Percentiles rank a stretch among this genome's conserved stretches.
Evolutionary conservation across 169 alveolate species (phyloP).

Genomic region (Plasmodium gaboni): DNA sequence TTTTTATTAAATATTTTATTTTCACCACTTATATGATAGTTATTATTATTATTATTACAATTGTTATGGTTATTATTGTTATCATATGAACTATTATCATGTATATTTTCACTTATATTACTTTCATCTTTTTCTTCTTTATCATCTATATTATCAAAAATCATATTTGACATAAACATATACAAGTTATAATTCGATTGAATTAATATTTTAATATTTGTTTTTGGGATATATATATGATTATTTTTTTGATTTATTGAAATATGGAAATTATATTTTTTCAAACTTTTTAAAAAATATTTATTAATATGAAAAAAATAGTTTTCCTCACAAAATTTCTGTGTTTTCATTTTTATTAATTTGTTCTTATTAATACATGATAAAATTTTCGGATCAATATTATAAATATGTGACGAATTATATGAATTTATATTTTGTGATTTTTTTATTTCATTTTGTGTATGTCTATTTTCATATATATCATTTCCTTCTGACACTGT

Average conservation of each 20-base stretch:
- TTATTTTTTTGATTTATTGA: constrained; percentile 39
- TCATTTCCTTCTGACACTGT: neutral
- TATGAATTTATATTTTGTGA: no score
- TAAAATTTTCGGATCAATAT: neutral
- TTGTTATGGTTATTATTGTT: neutral
- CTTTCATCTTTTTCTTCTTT: neutral
- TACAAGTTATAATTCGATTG: constrained; percentile 57
- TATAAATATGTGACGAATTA: neutral
- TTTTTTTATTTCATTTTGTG: constrained; percentile 1
- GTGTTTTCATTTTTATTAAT: constrained; percentile 29
- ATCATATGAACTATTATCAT: neutral
- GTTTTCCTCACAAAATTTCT: constrained; percentile 33
- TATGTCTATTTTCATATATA: neutral
- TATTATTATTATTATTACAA: neutral
- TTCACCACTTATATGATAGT: neutral
- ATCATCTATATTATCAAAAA: constrained; percentile 18
- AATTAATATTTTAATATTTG: constrained; percentile 36
- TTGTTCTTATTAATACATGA: constrained; percentile 15
- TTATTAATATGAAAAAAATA: constrained; percentile 38
- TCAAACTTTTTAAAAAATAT: constrained; percentile 27
- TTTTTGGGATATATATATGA: constrained; percentile 33
- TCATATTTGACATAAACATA: constrained; percentile 52
- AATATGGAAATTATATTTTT: constrained; percentile 37
- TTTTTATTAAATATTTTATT: neutral
- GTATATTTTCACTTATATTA: neutral